These are phyloP conservation scores for Lobosporangium transversale DNA, from an alignment of 192 early-diverging fungal species.

Conservation along the genomic window DNA sequence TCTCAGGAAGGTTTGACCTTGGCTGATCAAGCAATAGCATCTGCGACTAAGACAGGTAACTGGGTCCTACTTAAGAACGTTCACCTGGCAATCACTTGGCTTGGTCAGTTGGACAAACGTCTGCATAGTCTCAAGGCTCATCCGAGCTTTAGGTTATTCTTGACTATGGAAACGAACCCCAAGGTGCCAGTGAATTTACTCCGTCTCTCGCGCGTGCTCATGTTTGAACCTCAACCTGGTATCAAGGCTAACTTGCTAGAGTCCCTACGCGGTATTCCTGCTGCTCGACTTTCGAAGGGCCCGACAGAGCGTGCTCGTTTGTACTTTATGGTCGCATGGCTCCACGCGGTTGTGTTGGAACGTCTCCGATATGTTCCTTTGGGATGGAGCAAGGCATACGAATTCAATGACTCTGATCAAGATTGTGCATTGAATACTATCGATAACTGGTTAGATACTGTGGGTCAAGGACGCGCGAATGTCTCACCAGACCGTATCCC, in stretches of 20 bases:
- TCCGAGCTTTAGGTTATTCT: slow-evolving; percentile 90
- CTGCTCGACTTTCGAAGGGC: slow-evolving; percentile 62
- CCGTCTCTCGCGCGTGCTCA: slow-evolving; percentile 87
- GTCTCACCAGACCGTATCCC: slow-evolving; percentile 95
- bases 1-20: slow-evolving; percentile 91
- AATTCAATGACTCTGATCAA: slow-evolving; percentile 98
- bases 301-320: slow-evolving; percentile 90
- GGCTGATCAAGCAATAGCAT: slow-evolving; percentile 90
- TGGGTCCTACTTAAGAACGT: slow-evolving; percentile 99
- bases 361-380: slow-evolving; percentile 96
- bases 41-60: slow-evolving; percentile 81
- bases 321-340: slow-evolving; percentile 96
- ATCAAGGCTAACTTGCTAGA: slow-evolving; percentile 93
- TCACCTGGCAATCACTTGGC: slow-evolving; percentile 94
- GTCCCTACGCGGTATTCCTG: slow-evolving; percentile 76
- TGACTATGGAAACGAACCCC: slow-evolving; percentile 99
- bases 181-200: slow-evolving; percentile 93
- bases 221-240: slow-evolving; percentile 97
- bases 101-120: slow-evolving; percentile 95
- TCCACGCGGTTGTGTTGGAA: slow-evolving; percentile 95
- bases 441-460: slow-evolving; percentile 92
- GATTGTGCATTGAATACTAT: slow-evolving; percentile 89
- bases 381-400: slow-evolving; percentile 97
- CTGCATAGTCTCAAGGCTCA: slow-evolving; percentile 88
- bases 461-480: slow-evolving; percentile 83